Evolutionary conservation across 2,329 filamentous ascomycete species (phyloP).

Genomic region (Rhynchosporium graminicola): DNA sequence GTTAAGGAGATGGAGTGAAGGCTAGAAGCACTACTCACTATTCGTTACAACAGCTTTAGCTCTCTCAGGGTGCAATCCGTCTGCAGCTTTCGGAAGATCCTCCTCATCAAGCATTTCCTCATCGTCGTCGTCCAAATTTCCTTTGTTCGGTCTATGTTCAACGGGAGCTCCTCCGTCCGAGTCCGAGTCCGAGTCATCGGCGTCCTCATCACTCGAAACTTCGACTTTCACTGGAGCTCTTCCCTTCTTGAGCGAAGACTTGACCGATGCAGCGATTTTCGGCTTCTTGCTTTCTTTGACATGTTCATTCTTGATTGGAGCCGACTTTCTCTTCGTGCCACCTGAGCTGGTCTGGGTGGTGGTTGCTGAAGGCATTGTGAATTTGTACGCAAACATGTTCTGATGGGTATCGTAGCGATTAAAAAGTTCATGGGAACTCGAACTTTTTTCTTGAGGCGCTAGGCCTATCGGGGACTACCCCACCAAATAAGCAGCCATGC

Average conservation of each 20-base stretch:
- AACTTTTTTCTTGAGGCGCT: conserved; percentile 25
- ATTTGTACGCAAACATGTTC: conserved; percentile 11
- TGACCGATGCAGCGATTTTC: conserved; percentile 41
- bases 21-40: conserved; percentile 27
- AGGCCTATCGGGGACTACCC: conserved; percentile 7
- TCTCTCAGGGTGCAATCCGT: conserved; percentile 42
- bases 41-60: conserved; percentile 37
- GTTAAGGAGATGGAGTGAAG: conserved; percentile 37
- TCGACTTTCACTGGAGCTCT: conserved; percentile 33
- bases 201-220: conserved; percentile 44
- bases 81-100: conserved; percentile 38
- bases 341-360: conserved; percentile 48
- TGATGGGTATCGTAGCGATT: background rate
- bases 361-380: conserved; percentile 39
- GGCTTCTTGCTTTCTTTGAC: conserved; percentile 54
- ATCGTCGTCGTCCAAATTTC: conserved; percentile 28
- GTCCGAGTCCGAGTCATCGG: conserved; percentile 40
- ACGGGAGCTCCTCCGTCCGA: conserved; percentile 38
- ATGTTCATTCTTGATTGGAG: conserved; percentile 47
- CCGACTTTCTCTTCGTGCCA: conserved; percentile 60
- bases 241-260: conserved; percentile 31
- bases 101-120: conserved; percentile 43
- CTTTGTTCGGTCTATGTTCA: conserved; percentile 9
- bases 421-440: conserved; percentile 1
- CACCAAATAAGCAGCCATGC: background rate